A percentile compares a stretch with the other conserved stretches of the same genome.
These are phyloP conservation scores for Myochromella boudieri DNA, from an alignment of 768 basidiomycete genomes.

Conservation along the genomic window DNA sequence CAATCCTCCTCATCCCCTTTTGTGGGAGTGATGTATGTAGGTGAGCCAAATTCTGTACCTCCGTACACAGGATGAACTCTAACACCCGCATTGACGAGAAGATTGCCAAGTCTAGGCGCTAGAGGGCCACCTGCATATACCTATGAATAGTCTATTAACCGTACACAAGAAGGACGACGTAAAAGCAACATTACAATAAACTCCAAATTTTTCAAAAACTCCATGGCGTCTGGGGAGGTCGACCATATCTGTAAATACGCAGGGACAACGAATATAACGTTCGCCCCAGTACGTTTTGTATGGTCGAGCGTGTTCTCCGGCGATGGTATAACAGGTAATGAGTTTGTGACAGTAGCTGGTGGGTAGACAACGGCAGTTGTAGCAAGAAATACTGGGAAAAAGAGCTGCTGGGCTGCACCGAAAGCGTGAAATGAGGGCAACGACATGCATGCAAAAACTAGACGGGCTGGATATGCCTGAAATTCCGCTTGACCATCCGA, in stretches of 20 bases:
- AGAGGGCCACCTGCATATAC: conserved; percentile 30
- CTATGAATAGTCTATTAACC: conserved; percentile 14
- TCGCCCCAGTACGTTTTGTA: conserved; percentile 18
- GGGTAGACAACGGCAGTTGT: conserved; percentile 24
- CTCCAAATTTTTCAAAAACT: conserved; percentile 23
- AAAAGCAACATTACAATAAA: conserved; percentile 26
- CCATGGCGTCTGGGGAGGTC: conserved; percentile 20
- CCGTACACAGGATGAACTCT: conserved; percentile 23
- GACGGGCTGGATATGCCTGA: conserved; percentile 8
- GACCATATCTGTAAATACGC: conserved; percentile 29
- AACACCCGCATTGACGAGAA: conserved; percentile 27
- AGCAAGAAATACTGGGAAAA: conserved; percentile 22
- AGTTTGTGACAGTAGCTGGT: conserved; percentile 19
- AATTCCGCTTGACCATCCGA: conserved; percentile 14
- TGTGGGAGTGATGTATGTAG: conserved; percentile 10
- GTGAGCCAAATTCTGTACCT: conserved; percentile 30
- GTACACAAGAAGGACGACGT: not conserved
- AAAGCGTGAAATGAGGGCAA: conserved; percentile 33
- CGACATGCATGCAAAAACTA: conserved; percentile 23
- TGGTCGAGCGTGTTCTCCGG: conserved; percentile 34
- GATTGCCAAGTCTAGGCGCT: conserved; percentile 29
- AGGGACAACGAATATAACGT: conserved; percentile 27
- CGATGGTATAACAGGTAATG: conserved; percentile 31
- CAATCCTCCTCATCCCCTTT: conserved; percentile 27
- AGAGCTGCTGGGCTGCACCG: conserved; percentile 25